Conservation (phyloP, 2,329 filamentous ascomycete genomes). For the Exophiala oligosperma region DNA sequence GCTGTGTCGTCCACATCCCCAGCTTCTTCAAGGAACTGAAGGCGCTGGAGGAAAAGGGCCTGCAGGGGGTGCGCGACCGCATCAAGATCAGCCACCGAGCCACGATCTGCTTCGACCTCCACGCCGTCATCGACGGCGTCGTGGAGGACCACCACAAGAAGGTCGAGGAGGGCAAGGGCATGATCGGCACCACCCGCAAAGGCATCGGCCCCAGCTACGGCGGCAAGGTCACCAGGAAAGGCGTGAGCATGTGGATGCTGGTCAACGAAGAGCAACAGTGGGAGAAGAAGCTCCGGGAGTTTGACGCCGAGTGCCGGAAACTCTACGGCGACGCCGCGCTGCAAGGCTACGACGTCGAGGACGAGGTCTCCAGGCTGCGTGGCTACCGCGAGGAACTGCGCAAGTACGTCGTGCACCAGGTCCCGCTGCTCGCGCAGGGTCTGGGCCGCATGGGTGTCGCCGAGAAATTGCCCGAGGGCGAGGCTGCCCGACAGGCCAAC, state of each 20-base stretch:
- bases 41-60: constrained; percentile 44
- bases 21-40: constrained; percentile 50
- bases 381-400: constrained; percentile 47
- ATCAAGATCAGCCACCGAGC: constrained; percentile 49
- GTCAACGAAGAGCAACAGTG: constrained; percentile 33
- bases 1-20: constrained; percentile 49
- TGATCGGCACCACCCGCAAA: constrained; percentile 52
- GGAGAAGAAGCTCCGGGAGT: constrained; percentile 31
- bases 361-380: constrained; percentile 54
- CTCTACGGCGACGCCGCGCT: constrained; percentile 56
- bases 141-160: constrained; percentile 42
- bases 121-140: constrained; percentile 47
- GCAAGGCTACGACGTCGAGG: constrained; percentile 58
- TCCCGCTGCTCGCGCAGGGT: constrained; percentile 24
- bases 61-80: constrained; percentile 41
- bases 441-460: constrained; percentile 22
- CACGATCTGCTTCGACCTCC: constrained; percentile 47
- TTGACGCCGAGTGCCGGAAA: constrained; percentile 50
- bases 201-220: constrained; percentile 61
- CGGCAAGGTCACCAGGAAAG: constrained; percentile 61
- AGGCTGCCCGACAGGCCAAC: constrained; percentile 54
- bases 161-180: constrained; percentile 38
- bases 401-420: constrained; percentile 53
- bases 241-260: constrained; percentile 56
- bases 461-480: constrained; percentile 29